phyloP scores from a whole-genome alignment of 202 grass and related monocot species.

The Hordeum pubiflorum region DNA sequence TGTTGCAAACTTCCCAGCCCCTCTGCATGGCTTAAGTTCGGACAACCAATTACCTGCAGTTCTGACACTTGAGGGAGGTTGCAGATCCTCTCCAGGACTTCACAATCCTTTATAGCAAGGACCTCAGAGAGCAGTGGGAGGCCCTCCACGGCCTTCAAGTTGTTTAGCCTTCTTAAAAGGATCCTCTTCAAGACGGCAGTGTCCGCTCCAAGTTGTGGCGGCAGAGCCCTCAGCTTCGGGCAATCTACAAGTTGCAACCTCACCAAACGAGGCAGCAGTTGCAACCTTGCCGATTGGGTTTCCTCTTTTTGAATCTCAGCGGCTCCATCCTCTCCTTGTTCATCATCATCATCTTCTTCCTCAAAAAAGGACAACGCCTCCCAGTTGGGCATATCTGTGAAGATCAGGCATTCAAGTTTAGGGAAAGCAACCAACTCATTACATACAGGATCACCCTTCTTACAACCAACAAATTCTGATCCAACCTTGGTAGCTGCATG shows the following conservation, averaged over 20 bases:
- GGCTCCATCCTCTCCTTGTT: neutral
- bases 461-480: neutral
- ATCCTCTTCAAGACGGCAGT: neutral
- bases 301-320: neutral
- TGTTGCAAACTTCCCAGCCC: neutral
- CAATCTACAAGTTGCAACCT: neutral
- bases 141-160: slow-evolving; percentile 6
- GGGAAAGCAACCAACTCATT: slow-evolving; percentile 4
- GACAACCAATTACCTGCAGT: accelerated
- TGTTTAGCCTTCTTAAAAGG: accelerated
- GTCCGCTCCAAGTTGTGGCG: slow-evolving; percentile 6
- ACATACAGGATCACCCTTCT: neutral
- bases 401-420: slow-evolving; percentile 13
- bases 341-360: neutral
- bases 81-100: neutral
- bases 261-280: neutral
- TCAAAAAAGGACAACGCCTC: slow-evolving; percentile 27
- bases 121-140: neutral
- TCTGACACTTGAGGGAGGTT: neutral
- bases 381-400: slow-evolving; percentile 30
- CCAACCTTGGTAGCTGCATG: slow-evolving; percentile 11
- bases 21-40: neutral
- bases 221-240: slow-evolving; percentile 28
- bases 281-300: neutral
- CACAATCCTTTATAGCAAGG: accelerated